phyloP scores from a whole-genome alignment of 805 yeast genomes.

The Teunomyces cretensis region DNA sequence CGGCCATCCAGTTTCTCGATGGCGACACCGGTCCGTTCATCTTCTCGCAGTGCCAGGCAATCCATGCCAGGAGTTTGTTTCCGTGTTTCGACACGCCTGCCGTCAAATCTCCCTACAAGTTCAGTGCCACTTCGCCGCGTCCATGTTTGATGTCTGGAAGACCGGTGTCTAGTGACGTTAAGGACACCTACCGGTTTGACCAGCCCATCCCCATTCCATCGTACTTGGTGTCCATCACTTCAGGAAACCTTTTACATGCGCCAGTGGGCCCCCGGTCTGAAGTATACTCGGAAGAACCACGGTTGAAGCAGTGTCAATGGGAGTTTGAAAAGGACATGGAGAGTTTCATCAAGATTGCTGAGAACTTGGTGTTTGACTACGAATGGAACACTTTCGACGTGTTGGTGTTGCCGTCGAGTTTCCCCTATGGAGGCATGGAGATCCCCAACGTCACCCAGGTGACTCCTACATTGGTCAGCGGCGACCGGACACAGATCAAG shows the following conservation, averaged over 20 bases:
- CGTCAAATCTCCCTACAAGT: conserved; percentile 63
- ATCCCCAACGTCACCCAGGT: conserved; percentile 89
- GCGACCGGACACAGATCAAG: conserved; percentile 81
- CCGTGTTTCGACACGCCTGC: conserved; percentile 93
- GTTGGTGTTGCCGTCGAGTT: conserved; percentile 70
- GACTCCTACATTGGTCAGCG: conserved; percentile 83
- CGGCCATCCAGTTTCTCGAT: conserved; percentile 85
- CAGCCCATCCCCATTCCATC: conserved; percentile 87
- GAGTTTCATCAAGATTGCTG: conserved; percentile 75
- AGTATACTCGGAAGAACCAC: conserved; percentile 75
- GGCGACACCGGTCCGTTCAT: conserved; percentile 70
- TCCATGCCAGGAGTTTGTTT: conserved; percentile 82
- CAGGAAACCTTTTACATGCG: conserved; percentile 71
- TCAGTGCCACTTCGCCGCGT: conserved; percentile 58
- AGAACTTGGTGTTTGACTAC: conserved; percentile 69
- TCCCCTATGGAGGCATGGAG: conserved; percentile 95
- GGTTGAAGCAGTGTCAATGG: conserved; percentile 65
- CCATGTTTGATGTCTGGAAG: conserved; percentile 78
- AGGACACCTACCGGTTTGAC: conserved; percentile 47
- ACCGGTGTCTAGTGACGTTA: conserved; percentile 21
- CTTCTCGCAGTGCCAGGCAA: conserved; percentile 90
- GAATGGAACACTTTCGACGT: conserved; percentile 86
- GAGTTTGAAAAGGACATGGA: conserved; percentile 85
- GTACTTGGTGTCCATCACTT: conserved; percentile 79
- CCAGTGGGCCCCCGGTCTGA: conserved; percentile 83